A percentile compares a stretch with the other conserved stretches of the same genome.
Evolutionary conservation across 2,329 filamentous ascomycete genomes (phyloP).

Genomic region (Parasarocladium wereldwijsianum): DNA sequence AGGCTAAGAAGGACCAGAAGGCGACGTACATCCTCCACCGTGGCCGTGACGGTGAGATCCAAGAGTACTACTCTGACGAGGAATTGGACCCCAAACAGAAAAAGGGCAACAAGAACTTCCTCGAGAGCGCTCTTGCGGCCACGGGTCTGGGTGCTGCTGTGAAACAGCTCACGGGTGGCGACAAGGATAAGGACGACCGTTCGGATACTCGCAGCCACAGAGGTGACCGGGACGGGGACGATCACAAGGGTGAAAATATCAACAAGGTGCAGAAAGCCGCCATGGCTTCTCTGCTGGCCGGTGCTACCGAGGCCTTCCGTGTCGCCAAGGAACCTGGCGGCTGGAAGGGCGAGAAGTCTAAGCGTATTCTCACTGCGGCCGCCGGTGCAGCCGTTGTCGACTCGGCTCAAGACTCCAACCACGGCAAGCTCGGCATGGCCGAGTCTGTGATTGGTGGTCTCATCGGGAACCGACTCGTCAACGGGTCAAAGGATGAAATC

Average conservation of each 20-base stretch:
- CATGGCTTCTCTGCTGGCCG: conserved; percentile 79
- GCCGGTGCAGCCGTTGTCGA: conserved; percentile 77
- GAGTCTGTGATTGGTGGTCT: conserved; percentile 84
- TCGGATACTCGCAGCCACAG: conserved; percentile 33
- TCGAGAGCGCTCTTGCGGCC: conserved; percentile 46
- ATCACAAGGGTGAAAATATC: conserved; percentile 26
- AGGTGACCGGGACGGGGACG: conserved; percentile 9
- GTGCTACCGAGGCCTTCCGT: conserved; percentile 83
- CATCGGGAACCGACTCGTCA: conserved; percentile 70
- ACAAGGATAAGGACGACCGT: conserved; percentile 24
- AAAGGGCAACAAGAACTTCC: conserved; percentile 48
- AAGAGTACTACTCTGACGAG: conserved; percentile 43
- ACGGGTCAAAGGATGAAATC: conserved; percentile 58
- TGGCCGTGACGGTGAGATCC: conserved; percentile 35
- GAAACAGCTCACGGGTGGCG: conserved; percentile 40
- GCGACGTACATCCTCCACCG: conserved; percentile 37
- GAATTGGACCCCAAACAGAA: conserved; percentile 36
- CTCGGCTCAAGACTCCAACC: conserved; percentile 54
- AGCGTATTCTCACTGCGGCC: conserved; percentile 79
- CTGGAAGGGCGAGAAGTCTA: conserved; percentile 85
- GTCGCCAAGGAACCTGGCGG: conserved; percentile 77
- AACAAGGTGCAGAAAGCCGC: conserved; percentile 70
- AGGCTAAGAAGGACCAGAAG: conserved; percentile 40
- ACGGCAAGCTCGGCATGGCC: conserved; percentile 70
- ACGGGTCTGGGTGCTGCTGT: conserved; percentile 47